Evolutionary conservation across 192 early-diverging fungal species (phyloP).

Genomic region (Mortierella claussenii): DNA sequence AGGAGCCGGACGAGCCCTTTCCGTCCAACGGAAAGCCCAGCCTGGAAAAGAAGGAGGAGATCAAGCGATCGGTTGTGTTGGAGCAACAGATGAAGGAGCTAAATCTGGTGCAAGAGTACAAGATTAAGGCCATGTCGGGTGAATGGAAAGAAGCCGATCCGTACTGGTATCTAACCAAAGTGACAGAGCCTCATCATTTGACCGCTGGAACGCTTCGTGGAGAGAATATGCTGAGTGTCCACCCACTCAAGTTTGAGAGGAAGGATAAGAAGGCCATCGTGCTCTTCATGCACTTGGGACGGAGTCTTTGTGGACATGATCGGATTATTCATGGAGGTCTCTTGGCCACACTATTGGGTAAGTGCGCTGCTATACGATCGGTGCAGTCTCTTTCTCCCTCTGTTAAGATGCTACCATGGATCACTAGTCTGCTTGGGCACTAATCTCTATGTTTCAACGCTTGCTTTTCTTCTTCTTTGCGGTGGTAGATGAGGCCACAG

Average conservation of each 20-base stretch:
- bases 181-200: constrained; percentile 42
- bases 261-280: constrained; percentile 59
- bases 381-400: no score
- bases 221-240: constrained; percentile 65
- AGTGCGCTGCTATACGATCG: no score
- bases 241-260: constrained; percentile 66
- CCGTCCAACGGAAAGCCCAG: background rate
- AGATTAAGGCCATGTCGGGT: constrained; percentile 20
- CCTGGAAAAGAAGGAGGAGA: constrained; percentile 22
- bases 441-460: no score
- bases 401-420: no score
- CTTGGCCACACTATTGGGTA: constrained; percentile 67
- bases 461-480: background rate
- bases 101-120: constrained; percentile 30
- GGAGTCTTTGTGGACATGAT: constrained; percentile 79
- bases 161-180: constrained; percentile 39
- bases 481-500: constrained; percentile 47
- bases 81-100: constrained; percentile 38
- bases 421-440: no score
- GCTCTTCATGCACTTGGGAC: constrained; percentile 75
- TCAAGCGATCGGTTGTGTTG: constrained; percentile 30
- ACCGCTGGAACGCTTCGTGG: constrained; percentile 62
- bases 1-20: constrained; percentile 28
- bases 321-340: constrained; percentile 86
- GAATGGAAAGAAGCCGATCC: constrained; percentile 43